Percentiles rank a stretch among this genome's conserved stretches.
Conservation (phyloP, 805 yeast genomes). For the Barnettozyma wickerhamii region DNA sequence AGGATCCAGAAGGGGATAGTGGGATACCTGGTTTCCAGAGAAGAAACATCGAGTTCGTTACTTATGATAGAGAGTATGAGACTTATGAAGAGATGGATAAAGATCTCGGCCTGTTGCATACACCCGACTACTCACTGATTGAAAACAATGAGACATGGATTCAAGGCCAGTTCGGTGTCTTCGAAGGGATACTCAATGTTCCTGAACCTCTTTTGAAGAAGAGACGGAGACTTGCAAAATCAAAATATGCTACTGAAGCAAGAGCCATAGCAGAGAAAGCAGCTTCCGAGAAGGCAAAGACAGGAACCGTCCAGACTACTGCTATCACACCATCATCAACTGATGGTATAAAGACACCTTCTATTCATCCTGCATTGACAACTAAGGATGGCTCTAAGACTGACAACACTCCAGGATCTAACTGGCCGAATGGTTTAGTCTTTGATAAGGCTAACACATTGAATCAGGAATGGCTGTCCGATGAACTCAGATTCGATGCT, state of each 20-base stretch:
- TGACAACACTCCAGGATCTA: neutral
- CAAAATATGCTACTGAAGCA: conserved; percentile 17
- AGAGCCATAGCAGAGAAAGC: conserved; percentile 3
- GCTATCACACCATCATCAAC: too few species aligned
- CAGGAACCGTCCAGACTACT: conserved; percentile 1
- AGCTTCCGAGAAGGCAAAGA: neutral
- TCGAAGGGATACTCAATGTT: conserved; percentile 38
- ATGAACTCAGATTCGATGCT: conserved; percentile 68
- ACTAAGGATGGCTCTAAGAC: too few species aligned
- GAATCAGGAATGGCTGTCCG: conserved; percentile 57
- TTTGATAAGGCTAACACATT: conserved; percentile 16
- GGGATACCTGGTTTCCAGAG: conserved; percentile 59
- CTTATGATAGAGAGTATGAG: conserved; percentile 60
- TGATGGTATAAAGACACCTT: too few species aligned
- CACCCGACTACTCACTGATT: conserved; percentile 39
- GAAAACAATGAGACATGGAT: conserved; percentile 43
- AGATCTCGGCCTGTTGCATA: conserved; percentile 54
- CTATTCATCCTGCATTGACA: too few species aligned
- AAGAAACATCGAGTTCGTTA: conserved; percentile 69
- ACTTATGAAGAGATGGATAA: conserved; percentile 82
- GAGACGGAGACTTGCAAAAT: conserved; percentile 24
- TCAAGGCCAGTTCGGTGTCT: conserved; percentile 83
- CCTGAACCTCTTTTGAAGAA: conserved; percentile 21
- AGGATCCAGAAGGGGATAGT: too few species aligned
- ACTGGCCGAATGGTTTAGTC: conserved; percentile 13